These are phyloP conservation scores for Sequoia sempervirens DNA, from an alignment of 75 land plant genomes.

Conservation along the genomic window DNA sequence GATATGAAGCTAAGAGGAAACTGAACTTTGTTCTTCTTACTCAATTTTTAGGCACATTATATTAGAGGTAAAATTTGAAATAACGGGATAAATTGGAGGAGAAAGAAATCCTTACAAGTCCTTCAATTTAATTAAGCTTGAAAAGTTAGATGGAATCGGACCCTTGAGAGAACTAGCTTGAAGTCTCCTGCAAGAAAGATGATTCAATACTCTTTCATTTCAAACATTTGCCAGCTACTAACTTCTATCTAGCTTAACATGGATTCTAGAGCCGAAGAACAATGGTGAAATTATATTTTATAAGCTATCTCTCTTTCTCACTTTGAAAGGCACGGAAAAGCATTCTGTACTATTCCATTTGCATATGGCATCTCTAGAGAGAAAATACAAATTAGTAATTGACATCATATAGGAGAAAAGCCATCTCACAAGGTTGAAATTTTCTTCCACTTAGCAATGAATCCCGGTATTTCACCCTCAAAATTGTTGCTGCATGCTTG, in stretches of 20 bases:
- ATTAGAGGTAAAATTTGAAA: not conserved
- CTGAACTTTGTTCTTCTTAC: not conserved
- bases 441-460: constrained; percentile 38
- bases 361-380: not conserved
- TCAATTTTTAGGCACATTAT: not conserved
- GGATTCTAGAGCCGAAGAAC: not conserved
- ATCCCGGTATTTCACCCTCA: constrained; percentile 42
- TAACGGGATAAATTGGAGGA: not conserved
- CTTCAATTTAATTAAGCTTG: constrained; percentile 28
- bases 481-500: constrained; percentile 29
- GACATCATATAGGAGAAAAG: not conserved
- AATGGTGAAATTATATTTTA: not conserved
- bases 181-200: constrained; percentile 27
- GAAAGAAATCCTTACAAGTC: constrained; percentile 28
- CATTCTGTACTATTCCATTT: not conserved
- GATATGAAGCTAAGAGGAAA: not conserved
- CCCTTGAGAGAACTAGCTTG: constrained; percentile 41
- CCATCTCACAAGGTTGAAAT: constrained; percentile 41
- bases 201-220: not conserved
- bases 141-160: constrained; percentile 51
- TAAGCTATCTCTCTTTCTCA: too few relatives aligned
- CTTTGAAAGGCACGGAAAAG: not conserved
- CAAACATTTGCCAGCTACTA: not conserved
- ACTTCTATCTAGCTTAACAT: not conserved
- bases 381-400: not conserved